Evolutionary conservation across 2,329 filamentous ascomycete genomes (phyloP).

Genomic region (Calonectria naviculata): DNA sequence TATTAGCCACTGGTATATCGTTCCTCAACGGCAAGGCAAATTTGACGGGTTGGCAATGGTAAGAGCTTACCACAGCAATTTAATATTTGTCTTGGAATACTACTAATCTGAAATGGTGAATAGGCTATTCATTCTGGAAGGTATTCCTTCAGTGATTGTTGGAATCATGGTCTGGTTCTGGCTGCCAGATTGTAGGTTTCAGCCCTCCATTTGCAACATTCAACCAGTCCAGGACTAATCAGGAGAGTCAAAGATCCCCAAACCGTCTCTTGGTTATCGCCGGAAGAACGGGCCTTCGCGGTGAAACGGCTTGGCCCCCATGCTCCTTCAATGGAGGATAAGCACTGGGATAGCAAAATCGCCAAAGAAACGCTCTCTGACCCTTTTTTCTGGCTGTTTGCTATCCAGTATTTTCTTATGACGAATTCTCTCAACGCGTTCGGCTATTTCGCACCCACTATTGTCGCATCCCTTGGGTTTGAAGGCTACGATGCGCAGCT

Average conservation of each 20-base stretch:
- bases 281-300: not conserved
- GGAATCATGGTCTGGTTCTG: not conserved
- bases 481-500: not conserved
- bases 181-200: not conserved
- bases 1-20: not conserved
- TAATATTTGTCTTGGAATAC: not conserved
- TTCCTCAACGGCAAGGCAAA: not conserved
- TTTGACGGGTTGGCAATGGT: not conserved
- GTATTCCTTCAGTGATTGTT: not conserved
- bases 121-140: not conserved
- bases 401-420: conserved; percentile 24
- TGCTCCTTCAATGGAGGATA: conserved; percentile 47
- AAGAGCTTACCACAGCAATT: not conserved
- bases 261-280: not conserved
- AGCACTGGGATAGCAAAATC: conserved; percentile 46
- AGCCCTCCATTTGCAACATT: not conserved
- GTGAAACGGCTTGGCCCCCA: conserved; percentile 36
- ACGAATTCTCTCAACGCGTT: not conserved
- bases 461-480: not conserved
- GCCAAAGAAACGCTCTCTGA: conserved; percentile 46
- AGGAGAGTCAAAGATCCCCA: not conserved
- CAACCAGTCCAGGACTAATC: not conserved
- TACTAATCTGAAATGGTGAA: too few relatives aligned
- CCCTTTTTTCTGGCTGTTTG: conserved; percentile 49
- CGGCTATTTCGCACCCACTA: not conserved